phyloP scores from a whole-genome alignment of 352 stramenopile genomes.

The Phytophthora litchii region DNA sequence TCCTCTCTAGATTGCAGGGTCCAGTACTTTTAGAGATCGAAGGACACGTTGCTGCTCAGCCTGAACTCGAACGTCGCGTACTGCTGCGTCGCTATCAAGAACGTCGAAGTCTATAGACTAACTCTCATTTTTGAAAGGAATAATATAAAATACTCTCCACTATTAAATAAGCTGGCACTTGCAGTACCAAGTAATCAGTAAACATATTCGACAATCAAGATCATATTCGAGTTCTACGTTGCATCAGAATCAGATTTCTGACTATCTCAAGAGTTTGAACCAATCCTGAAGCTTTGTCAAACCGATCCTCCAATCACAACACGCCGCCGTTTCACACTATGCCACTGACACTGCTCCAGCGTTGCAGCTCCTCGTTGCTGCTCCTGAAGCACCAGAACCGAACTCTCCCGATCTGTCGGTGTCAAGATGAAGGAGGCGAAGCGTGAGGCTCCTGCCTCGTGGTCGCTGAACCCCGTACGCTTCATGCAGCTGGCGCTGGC shows the following conservation, averaged over 20 bases:
- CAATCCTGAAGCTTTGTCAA: conserved; percentile 6
- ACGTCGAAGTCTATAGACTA: conserved; percentile 36
- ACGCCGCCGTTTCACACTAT: conserved; percentile 1
- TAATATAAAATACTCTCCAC: no score
- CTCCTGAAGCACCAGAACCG: conserved; percentile 9
- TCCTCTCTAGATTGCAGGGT: conserved; percentile 77
- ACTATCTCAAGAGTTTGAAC: conserved; percentile 18
- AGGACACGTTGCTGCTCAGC: conserved; percentile 45
- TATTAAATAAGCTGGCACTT: no score
- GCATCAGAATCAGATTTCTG: conserved; percentile 14
- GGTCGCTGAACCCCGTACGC: conserved; percentile 51
- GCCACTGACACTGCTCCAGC: background rate
- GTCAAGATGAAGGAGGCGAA: conserved; percentile 27
- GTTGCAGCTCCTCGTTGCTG: conserved; percentile 4
- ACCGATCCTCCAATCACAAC: conserved; percentile 7
- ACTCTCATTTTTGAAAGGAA: conserved; percentile 17
- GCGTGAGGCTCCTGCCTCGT: conserved; percentile 12
- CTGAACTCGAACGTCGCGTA: conserved; percentile 43
- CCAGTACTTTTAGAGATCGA: conserved; percentile 83
- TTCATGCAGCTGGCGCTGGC: conserved; percentile 77
- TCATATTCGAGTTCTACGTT: no score
- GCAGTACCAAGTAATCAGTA: no score
- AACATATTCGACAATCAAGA: no score
- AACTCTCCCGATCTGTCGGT: conserved; percentile 2
- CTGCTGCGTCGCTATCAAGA: conserved; percentile 43